Conservation (phyloP, 2,329 filamentous ascomycete genomes). For the Sporothrix humicola region DNA sequence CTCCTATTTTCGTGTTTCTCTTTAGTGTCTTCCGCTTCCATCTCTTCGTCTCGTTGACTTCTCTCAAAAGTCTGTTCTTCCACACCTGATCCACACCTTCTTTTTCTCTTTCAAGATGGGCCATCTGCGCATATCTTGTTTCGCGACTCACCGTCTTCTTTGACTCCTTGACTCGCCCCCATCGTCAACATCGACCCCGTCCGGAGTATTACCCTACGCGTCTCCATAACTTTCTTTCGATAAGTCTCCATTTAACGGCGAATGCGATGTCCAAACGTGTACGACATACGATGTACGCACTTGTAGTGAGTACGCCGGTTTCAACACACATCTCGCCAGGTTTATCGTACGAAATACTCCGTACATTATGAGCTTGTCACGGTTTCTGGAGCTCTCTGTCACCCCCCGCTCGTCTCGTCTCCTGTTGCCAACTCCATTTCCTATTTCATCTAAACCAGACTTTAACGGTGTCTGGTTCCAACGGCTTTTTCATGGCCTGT, state of each 20-base stretch:
- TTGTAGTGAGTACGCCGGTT: background rate
- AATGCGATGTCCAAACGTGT: background rate
- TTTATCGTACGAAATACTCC: background rate
- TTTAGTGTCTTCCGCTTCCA: background rate
- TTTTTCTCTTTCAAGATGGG: background rate
- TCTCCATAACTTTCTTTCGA: background rate
- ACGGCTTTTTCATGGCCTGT: background rate
- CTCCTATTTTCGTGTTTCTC: background rate
- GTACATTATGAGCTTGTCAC: background rate
- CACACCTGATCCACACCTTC: slow-evolving; percentile 1
- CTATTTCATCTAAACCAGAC: slow-evolving; percentile 2
- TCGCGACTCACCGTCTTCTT: slow-evolving; percentile 4
- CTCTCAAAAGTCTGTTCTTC: background rate
- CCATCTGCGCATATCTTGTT: background rate
- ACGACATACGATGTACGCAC: background rate
- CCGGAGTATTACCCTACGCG: slow-evolving; percentile 9
- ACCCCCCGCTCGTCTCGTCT: background rate
- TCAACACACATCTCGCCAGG: background rate
- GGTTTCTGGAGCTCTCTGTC: background rate
- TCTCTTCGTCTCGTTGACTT: background rate
- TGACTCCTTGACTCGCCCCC: background rate
- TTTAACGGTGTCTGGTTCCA: slow-evolving; percentile 5
- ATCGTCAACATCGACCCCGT: background rate
- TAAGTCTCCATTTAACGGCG: slow-evolving; percentile 11
- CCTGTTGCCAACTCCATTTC: background rate